Conservation (phyloP, 2,329 filamentous ascomycete species). For the Periconia sp. region DNA sequence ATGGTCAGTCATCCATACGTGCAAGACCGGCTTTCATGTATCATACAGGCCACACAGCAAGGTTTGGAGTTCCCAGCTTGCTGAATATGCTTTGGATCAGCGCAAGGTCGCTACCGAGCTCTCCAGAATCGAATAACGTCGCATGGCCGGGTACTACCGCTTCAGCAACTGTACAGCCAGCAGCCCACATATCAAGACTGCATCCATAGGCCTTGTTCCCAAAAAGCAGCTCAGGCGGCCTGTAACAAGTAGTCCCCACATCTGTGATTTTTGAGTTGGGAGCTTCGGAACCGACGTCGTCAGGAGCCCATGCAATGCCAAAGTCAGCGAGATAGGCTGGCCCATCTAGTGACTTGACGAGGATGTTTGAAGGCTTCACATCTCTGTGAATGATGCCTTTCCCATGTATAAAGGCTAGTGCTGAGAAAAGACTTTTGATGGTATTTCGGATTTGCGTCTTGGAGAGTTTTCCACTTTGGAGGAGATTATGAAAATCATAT, state of each 20-base stretch:
- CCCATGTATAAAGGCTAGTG: slow-evolving; percentile 70
- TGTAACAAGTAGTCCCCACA: slow-evolving; percentile 89
- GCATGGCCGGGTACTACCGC: slow-evolving; percentile 57
- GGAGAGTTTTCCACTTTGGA: slow-evolving; percentile 52
- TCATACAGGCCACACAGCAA: slow-evolving; percentile 76
- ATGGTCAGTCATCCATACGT: slow-evolving; percentile 6
- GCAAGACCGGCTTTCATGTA: not conserved
- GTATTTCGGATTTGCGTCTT: slow-evolving; percentile 47
- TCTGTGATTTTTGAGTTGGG: slow-evolving; percentile 77
- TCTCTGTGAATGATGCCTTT: slow-evolving; percentile 87
- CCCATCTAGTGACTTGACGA: slow-evolving; percentile 67
- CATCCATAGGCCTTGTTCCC: slow-evolving; percentile 73
- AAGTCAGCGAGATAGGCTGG: slow-evolving; percentile 87
- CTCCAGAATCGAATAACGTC: slow-evolving; percentile 81
- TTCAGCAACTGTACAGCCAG: slow-evolving; percentile 83
- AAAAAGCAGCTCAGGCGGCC: slow-evolving; percentile 87
- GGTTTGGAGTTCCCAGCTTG: slow-evolving; percentile 82
- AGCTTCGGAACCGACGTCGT: slow-evolving; percentile 61
- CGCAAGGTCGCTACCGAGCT: slow-evolving; percentile 88
- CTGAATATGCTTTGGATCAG: slow-evolving; percentile 92
- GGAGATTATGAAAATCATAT: slow-evolving; percentile 68
- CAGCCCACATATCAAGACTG: slow-evolving; percentile 84
- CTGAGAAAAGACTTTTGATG: slow-evolving; percentile 70
- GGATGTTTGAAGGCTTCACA: slow-evolving; percentile 87
- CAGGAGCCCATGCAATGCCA: slow-evolving; percentile 82